Base-by-base conservation (phyloP, 2,329 filamentous ascomycete species). In the Trichothecium roseum region DNA sequence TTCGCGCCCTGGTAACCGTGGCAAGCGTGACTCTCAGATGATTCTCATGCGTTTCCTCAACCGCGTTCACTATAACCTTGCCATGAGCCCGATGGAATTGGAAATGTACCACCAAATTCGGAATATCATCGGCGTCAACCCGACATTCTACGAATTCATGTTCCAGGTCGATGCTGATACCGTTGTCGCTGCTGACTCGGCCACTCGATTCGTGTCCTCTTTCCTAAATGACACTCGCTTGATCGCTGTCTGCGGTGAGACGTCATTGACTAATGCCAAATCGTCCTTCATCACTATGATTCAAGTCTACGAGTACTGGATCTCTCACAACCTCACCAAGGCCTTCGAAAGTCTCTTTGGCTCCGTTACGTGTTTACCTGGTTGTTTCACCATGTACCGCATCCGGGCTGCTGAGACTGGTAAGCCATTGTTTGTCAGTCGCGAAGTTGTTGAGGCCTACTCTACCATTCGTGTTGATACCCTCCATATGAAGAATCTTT, bases 231-330 rank as follows among this genome's bases (percentile, higher is more conserved):
- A 98, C 55, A 94, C 88, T 18, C 81, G 85, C 37, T 69, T 96
- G n/a, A 89, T 95, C 51, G 91, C 83, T 37, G 77, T 91, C 33
- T 98, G 91, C 53, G 91, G 91, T 62, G 91, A 98, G 62, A 98
- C 91, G 1, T 83, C 83, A 13, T 69, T 98, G 32, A 88, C 81
- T 43, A 98, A 98, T 54, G 84, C 87, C 40, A 95, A 95, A 59
- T 73, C 82, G 6, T 95, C 89, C 1, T 86, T 93, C 53, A 78
- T 94, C 46, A 98, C 91, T 35, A 96, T 96, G 89, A 98, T 98
- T 56, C 91, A 98, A 62, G 89, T 98, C 24, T 98, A 96, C 69
- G 89, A 98, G 62, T 98, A 98, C 71, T 98, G 88, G 67, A 98
- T 98, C 52, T 96, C 89, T 35, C 89, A 98, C 69, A 94, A 96